These are phyloP conservation scores for Leccinum pallidistipes DNA, from an alignment of 1,284 basidiomycete genomes.

Conservation along the genomic window DNA sequence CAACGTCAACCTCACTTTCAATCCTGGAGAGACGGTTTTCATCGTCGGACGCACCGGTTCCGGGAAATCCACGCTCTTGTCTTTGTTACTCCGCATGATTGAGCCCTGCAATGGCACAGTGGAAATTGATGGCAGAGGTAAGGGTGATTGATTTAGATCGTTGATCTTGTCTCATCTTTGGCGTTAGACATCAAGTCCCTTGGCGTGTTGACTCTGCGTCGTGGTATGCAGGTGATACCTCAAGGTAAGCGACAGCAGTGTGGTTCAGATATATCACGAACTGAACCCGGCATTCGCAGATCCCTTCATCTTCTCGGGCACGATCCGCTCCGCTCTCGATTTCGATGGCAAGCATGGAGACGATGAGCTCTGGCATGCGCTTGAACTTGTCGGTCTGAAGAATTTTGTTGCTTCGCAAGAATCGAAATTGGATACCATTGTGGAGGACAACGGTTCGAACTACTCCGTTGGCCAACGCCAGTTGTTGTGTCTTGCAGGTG, in stretches of 20 bases:
- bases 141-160: not conserved
- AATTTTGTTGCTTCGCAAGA: constrained; percentile 26
- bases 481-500: constrained; percentile 37
- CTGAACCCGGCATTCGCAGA: constrained; percentile 15
- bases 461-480: constrained; percentile 36
- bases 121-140: constrained; percentile 33
- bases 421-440: constrained; percentile 29
- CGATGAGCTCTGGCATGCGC: constrained; percentile 29
- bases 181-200: constrained; percentile 29
- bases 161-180: not conserved
- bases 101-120: constrained; percentile 27
- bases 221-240: constrained; percentile 32
- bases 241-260: constrained; percentile 20
- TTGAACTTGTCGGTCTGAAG: constrained; percentile 35
- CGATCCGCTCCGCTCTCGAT: constrained; percentile 31
- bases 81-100: constrained; percentile 32
- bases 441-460: constrained; percentile 32
- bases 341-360: constrained; percentile 27
- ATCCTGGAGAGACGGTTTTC: constrained; percentile 86
- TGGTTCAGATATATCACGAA: not conserved
- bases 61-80: constrained; percentile 85
- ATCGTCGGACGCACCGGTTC: constrained; percentile 91
- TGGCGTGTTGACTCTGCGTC: constrained; percentile 30
- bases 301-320: constrained; percentile 35
- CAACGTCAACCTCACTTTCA: constrained; percentile 74